A percentile compares a stretch with the other conserved stretches of the same genome.
Evolutionary conservation across 495 filamentous ascomycete species (phyloP).

Genomic region (Lasiosphaeriaceae sp.): DNA sequence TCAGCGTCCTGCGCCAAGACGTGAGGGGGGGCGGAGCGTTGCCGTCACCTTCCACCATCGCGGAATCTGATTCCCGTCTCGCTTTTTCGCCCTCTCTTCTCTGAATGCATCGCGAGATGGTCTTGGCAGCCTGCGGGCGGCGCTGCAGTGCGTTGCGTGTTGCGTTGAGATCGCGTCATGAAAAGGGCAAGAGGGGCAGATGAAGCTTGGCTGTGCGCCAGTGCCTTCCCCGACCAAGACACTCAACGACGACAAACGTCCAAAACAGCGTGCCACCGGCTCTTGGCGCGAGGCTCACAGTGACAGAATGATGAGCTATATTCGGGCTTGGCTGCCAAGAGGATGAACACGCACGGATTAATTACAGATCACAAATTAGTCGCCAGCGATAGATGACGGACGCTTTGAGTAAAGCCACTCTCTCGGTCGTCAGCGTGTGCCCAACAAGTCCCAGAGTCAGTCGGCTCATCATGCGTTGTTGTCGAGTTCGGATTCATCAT

Average conservation of each 20-base stretch:
- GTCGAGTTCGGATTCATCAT: no score
- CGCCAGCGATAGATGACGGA: no score
- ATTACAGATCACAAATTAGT: neutral
- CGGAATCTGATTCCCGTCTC: neutral
- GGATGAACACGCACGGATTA: neutral
- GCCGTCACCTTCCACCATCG: neutral
- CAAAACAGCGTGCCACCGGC: neutral
- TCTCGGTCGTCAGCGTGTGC: no score
- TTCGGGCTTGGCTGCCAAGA: neutral
- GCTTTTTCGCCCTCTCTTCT: neutral
- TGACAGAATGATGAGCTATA: neutral
- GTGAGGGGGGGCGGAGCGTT: neutral
- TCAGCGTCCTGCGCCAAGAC: neutral
- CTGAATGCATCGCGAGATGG: no score
- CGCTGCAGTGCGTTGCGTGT: no score
- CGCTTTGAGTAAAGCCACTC: no score
- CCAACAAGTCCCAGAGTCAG: no score
- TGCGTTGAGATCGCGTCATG: no score
- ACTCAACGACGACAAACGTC: neutral
- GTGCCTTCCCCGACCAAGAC: neutral
- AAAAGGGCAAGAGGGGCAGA: neutral
- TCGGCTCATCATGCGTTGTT: no score
- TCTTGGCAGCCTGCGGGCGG: no score
- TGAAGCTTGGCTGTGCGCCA: neutral
- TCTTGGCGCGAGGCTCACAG: neutral